A percentile compares a stretch with the other conserved stretches of the same genome.
Conservation (phyloP, 23 red algal species). For the Agarophyton chilense region DNA sequence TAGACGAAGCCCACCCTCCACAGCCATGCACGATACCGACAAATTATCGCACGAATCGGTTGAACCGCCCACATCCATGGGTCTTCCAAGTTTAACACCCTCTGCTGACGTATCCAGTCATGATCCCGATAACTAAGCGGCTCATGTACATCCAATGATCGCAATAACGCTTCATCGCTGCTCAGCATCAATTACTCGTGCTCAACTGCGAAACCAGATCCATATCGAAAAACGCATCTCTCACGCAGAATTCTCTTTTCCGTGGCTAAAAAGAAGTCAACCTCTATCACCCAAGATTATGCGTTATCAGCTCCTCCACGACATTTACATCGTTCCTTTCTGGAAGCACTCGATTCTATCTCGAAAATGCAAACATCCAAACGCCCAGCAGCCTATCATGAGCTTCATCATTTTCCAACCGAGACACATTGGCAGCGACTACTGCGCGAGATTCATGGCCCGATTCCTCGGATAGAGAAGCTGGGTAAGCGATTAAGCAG, state of each 20-base stretch:
- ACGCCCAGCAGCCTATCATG: neutral
- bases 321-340: no score
- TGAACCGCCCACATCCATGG: neutral
- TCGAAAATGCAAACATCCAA: no score
- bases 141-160: neutral
- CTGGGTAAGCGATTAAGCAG: no score
- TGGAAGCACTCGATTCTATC: no score
- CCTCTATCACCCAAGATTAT: conserved; percentile 18
- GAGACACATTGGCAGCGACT: conserved; percentile 49
- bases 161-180: conserved; percentile 1
- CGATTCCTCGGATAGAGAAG: no score
- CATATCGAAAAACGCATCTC: neutral
- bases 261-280: conserved; percentile 42
- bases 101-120: neutral
- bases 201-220: conserved; percentile 6
- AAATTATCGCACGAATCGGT: neutral
- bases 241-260: conserved; percentile 26
- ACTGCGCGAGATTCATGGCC: conserved; percentile 51
- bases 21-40: neutral
- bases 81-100: neutral
- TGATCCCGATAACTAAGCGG: neutral
- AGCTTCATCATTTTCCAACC: conserved; percentile 1
- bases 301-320: conserved; percentile 44
- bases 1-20: neutral
- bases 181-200: no score